A percentile compares a stretch with the other conserved stretches of the same genome.
phyloP scores from a whole-genome alignment of 495 filamentous ascomycete species.

The Hyphodiscus hymeniophilus region DNA sequence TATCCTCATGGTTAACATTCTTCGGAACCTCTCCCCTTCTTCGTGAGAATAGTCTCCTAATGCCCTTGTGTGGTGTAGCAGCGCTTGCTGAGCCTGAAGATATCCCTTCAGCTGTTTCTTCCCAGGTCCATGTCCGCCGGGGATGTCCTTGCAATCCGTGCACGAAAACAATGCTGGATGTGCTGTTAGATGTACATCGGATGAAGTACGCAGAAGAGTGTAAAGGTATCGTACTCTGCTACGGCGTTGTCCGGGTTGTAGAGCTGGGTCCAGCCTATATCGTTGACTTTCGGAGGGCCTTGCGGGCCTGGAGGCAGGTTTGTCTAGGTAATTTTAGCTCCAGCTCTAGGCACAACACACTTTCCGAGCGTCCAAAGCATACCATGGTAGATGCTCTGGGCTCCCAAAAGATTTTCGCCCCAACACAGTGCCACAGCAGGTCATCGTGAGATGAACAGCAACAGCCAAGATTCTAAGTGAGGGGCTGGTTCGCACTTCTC shows the following conservation, averaged over 20 bases:
- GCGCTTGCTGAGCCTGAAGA: background rate
- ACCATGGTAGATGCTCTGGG: too few relatives aligned
- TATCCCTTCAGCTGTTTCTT: background rate
- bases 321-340: too few relatives aligned
- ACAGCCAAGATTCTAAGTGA: too few relatives aligned
- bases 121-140: conserved; percentile 21
- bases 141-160: conserved; percentile 27
- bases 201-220: background rate
- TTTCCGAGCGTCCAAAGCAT: too few relatives aligned
- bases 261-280: conserved; percentile 9
- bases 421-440: too few relatives aligned
- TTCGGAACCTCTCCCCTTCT: background rate
- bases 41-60: conserved; percentile 1
- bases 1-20: background rate
- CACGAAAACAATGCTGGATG: conserved; percentile 25
- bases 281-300: conserved; percentile 1
- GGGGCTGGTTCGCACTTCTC: too few relatives aligned
- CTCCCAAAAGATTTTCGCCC: too few relatives aligned
- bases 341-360: too few relatives aligned
- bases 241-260: conserved; percentile 8
- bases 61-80: background rate
- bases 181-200: background rate
- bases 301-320: too few relatives aligned
- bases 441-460: too few relatives aligned
- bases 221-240: conserved; percentile 12